Evolutionary conservation across 176 grass and related monocot genomes (phyloP).

Genomic region (Oryza glumipatula): DNA sequence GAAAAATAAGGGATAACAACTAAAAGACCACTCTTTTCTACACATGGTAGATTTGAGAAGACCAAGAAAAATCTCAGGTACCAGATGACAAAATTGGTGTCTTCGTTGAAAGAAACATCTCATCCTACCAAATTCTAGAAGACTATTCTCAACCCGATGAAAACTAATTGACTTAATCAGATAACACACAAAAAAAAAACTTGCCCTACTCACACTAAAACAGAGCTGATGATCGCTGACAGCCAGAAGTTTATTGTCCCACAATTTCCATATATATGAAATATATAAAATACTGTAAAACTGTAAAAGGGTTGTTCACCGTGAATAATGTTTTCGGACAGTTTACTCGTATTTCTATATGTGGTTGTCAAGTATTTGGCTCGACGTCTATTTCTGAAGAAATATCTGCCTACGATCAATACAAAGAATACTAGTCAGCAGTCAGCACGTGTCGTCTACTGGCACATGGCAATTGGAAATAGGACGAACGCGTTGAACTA

Average conservation of each 20-base stretch:
- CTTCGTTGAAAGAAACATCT: not conserved
- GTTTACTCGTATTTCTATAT: not conserved
- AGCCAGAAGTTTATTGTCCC: not conserved
- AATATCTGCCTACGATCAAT: not conserved
- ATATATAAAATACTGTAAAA: not conserved
- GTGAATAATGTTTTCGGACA: not conserved
- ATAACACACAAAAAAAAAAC: not conserved
- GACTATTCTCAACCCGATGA: not conserved
- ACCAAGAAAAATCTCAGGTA: not conserved
- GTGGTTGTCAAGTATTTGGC: not conserved
- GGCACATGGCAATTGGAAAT: not conserved
- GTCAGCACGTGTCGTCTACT: not conserved
- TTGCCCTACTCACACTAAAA: not conserved
- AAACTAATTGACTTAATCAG: not conserved
- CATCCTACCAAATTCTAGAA: not conserved
- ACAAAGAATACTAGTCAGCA: not conserved
- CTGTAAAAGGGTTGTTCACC: not conserved
- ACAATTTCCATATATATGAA: not conserved
- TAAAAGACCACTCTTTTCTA: conserved; percentile 1
- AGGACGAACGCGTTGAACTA: not conserved
- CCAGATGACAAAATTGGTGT: not conserved
- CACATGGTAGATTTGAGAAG: not conserved
- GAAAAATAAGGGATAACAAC: not conserved
- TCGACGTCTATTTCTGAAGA: not conserved
- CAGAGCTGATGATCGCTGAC: not conserved